Conservation (phyloP, 352 stramenopile species). For the Saprolegnia diclina region DNA sequence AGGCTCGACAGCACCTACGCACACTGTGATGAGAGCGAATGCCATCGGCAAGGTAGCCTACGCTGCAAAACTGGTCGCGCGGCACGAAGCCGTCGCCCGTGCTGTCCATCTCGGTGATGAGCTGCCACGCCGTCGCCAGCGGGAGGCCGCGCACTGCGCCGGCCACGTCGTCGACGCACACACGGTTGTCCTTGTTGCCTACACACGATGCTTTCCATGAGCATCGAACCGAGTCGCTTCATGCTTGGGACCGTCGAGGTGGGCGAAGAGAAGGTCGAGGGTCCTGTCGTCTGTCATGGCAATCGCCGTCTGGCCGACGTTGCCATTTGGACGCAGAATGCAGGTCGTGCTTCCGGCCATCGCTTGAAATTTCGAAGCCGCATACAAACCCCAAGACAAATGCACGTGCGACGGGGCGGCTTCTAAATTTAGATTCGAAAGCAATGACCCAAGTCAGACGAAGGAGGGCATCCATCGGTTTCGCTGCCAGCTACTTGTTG, state of each 20-base stretch:
- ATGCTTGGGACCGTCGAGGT: conserved; percentile 5
- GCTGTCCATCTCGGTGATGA: conserved; percentile 18
- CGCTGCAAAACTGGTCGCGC: background rate
- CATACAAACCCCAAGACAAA: background rate
- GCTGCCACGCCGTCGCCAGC: conserved; percentile 13
- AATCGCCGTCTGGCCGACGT: background rate
- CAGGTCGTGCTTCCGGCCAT: background rate
- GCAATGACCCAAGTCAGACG: too few relatives aligned
- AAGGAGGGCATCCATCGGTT: too few relatives aligned
- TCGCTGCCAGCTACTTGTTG: too few relatives aligned
- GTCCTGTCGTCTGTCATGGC: background rate
- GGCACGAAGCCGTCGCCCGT: conserved; percentile 8
- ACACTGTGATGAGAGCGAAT: background rate
- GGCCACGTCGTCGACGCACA: conserved; percentile 14
- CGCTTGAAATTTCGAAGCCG: background rate
- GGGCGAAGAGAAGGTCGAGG: background rate
- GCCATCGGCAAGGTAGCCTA: background rate
- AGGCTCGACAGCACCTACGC: background rate
- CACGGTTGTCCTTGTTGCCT: conserved; percentile 4
- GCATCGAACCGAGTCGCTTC: background rate
- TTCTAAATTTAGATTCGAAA: too few relatives aligned
- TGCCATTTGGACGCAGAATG: background rate
- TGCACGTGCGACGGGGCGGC: too few relatives aligned
- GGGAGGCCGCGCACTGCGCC: background rate
- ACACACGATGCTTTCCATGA: background rate